Evolutionary conservation across 352 stramenopile species (phyloP).

Genomic region (Globisporangium paroecandrum): DNA sequence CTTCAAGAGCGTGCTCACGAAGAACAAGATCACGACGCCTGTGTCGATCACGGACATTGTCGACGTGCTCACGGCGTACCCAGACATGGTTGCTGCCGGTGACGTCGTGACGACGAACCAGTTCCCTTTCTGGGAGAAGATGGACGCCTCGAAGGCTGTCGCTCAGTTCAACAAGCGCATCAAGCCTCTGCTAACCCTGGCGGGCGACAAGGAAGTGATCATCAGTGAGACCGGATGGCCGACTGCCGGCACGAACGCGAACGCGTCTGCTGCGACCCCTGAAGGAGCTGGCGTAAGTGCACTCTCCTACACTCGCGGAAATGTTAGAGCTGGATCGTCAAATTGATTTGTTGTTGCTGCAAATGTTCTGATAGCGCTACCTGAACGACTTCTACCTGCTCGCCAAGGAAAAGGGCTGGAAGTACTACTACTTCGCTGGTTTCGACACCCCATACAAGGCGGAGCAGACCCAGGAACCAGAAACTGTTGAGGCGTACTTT

Average conservation of each 20-base stretch:
- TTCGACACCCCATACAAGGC: slow-evolving; percentile 84
- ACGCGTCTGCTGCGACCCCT: slow-evolving; percentile 53
- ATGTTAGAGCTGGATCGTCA: background rate
- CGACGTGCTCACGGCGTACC: slow-evolving; percentile 73
- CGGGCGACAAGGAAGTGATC: slow-evolving; percentile 66
- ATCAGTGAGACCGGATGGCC: slow-evolving; percentile 85
- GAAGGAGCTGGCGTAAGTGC: slow-evolving; percentile 49
- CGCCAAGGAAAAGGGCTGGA: slow-evolving; percentile 58
- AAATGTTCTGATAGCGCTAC: slow-evolving; percentile 35
- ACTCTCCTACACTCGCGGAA: background rate
- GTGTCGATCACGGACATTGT: slow-evolving; percentile 83
- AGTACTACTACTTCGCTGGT: slow-evolving; percentile 87
- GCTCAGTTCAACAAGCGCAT: slow-evolving; percentile 76
- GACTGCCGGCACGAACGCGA: slow-evolving; percentile 52
- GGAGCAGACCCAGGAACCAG: slow-evolving; percentile 43
- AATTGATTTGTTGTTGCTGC: slow-evolving; percentile 5
- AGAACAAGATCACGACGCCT: slow-evolving; percentile 51
- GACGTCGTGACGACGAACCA: slow-evolving; percentile 84
- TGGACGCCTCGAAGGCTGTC: slow-evolving; percentile 48
- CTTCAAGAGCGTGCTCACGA: slow-evolving; percentile 67
- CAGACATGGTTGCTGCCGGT: slow-evolving; percentile 65
- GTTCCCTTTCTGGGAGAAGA: slow-evolving; percentile 84
- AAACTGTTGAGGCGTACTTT: slow-evolving; percentile 70
- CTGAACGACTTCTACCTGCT: slow-evolving; percentile 77
- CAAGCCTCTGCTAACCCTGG: slow-evolving; percentile 58